Evolutionary conservation across 306 rosid species (phyloP).

Genomic region (Cicer arietinum): DNA sequence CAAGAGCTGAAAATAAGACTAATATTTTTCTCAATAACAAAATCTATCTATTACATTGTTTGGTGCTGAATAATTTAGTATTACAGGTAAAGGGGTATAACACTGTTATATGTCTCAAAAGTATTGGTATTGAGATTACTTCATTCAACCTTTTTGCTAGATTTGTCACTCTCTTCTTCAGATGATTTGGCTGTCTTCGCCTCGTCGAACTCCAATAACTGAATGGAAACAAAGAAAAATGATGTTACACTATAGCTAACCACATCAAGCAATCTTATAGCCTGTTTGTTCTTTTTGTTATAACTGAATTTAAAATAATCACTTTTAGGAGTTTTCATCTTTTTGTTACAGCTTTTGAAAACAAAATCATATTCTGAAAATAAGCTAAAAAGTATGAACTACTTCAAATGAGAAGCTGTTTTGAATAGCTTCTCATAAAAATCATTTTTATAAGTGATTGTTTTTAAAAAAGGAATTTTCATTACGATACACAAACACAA

Average conservation of each 20-base stretch:
- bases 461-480: too few relatives aligned
- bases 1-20: conserved; percentile 32
- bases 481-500: too few relatives aligned
- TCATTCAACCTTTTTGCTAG: conserved; percentile 71
- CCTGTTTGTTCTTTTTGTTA: too few relatives aligned
- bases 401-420: too few relatives aligned
- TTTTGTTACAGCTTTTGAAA: too few relatives aligned
- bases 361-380: too few relatives aligned
- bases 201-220: conserved; percentile 84
- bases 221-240: conserved; percentile 36
- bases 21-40: conserved; percentile 47
- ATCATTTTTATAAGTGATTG: too few relatives aligned
- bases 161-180: conserved; percentile 58
- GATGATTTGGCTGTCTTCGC: conserved; percentile 56
- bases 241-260: background rate
- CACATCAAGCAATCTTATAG: background rate
- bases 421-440: too few relatives aligned
- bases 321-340: too few relatives aligned
- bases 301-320: too few relatives aligned
- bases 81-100: conserved; percentile 45
- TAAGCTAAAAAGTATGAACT: too few relatives aligned
- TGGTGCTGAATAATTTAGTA: conserved; percentile 52
- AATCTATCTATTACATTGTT: conserved; percentile 49
- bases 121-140: conserved; percentile 8
- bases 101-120: conserved; percentile 30